Evolutionary conservation across 2,329 filamentous ascomycete species (phyloP), one percentile per base, ranked within the genome.

Genomic region (Colletotrichum cereale): DNA sequence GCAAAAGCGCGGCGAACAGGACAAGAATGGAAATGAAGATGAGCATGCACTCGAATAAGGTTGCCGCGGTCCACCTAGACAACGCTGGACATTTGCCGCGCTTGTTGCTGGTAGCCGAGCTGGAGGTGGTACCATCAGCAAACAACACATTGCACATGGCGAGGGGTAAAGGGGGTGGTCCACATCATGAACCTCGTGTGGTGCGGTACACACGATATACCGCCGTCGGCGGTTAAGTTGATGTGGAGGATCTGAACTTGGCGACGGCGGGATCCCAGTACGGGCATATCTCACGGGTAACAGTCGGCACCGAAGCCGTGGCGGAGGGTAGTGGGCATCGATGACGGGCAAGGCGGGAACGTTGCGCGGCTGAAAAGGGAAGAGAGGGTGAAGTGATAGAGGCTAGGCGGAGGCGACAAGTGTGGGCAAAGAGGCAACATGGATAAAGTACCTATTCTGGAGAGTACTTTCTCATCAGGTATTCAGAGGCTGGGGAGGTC

Each of bases 41-140:
- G 52, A 44, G 24, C 42, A 68, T 48, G 40, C 21, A 34, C 56
- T 50, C 40, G 40, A 67, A 50, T 57, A 71, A 67, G 50, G 63
- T 50, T 48, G 40, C 26, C n/a, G 56, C 26, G 44, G 48, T 50
- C 42, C 52, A 16, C n/a, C n/a, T 24, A 4, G 21, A 48, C 44
- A n/a, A 38, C 7, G 29, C 29, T 38, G 18, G 7, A 24, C 21
- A 36, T 24, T 36, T 61, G 40, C 57, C 57, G 57, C 57, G 42
- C 42, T 44, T 57, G 29, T 36, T 36, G 29, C 21, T 14, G 36
- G 42, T 14, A 60, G 26, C 14, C 21, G n/a, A 47, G 38, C 40
- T 44, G 26, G 29, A 44, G 8, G 44, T 29, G 8, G 44, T 29
- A 42, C 48, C 38, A 65, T 44, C 40, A 52, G 52, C 40, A 42